Conservation (phyloP, 2,329 filamentous ascomycete genomes). For the Pezicula neosporulosa region DNA sequence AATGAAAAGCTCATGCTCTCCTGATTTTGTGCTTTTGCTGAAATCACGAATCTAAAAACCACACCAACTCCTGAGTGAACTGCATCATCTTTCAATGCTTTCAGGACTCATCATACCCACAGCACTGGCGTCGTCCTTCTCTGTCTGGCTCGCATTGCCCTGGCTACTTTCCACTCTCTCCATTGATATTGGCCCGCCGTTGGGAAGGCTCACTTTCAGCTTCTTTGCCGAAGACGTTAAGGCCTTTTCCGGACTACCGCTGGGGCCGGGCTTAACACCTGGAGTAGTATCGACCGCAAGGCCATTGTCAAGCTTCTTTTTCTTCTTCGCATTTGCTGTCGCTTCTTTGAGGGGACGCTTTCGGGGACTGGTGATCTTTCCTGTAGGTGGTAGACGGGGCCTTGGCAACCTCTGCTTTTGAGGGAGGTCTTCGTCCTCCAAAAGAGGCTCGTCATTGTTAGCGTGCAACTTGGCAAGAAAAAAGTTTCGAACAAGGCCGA, state of each 20-base stretch:
- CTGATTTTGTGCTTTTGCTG: no score
- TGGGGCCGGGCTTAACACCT: conserved; percentile 25
- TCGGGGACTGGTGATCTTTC: conserved; percentile 82
- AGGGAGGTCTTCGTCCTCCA: conserved; percentile 94
- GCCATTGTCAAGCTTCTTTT: conserved; percentile 70
- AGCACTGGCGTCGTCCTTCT: conserved; percentile 64
- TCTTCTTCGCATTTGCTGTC: conserved; percentile 81
- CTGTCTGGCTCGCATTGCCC: conserved; percentile 48
- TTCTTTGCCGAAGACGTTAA: conserved; percentile 50
- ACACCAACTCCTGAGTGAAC: no score
- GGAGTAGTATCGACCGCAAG: conserved; percentile 28
- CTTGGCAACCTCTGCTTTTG: conserved; percentile 72
- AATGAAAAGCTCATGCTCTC: no score
- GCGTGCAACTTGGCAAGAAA: conserved; percentile 86
- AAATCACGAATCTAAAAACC: no score
- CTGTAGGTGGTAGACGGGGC: conserved; percentile 66
- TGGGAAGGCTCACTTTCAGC: conserved; percentile 33
- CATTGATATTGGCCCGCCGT: conserved; percentile 41
- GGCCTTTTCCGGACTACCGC: conserved; percentile 34
- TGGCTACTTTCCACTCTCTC: conserved; percentile 56
- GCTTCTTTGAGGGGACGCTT: conserved; percentile 82
- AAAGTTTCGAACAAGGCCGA: conserved; percentile 87
- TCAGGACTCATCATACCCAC: conserved; percentile 83
- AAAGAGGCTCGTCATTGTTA: conserved; percentile 75
- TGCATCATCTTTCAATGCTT: conserved; percentile 41